phyloP scores from a whole-genome alignment of 805 yeast species.

The Cyberlindnera euphorbiae region DNA sequence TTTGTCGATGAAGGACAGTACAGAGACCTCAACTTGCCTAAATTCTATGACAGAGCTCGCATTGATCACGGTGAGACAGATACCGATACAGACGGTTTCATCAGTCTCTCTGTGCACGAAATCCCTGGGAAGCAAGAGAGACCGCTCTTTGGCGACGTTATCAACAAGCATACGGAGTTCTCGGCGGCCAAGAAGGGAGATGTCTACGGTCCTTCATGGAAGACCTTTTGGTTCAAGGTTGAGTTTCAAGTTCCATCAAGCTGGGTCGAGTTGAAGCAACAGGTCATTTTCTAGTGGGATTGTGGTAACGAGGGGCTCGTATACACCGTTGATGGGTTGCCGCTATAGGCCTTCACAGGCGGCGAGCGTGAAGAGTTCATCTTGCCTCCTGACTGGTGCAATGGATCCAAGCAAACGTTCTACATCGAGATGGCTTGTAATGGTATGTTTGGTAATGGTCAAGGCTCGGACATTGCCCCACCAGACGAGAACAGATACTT shows the following conservation, averaged over 20 bases:
- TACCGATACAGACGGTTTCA: slow-evolving; percentile 34
- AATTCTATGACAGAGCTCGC: slow-evolving; percentile 65
- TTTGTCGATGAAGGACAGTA: slow-evolving; percentile 81
- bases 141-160: slow-evolving; percentile 37
- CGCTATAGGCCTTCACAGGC: slow-evolving; percentile 80
- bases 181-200: slow-evolving; percentile 63
- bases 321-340: slow-evolving; percentile 61
- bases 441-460: slow-evolving; percentile 85
- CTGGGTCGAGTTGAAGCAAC: slow-evolving; percentile 38
- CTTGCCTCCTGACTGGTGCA: slow-evolving; percentile 53
- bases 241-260: slow-evolving; percentile 56
- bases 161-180: slow-evolving; percentile 33
- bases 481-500: slow-evolving; percentile 74
- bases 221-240: slow-evolving; percentile 89
- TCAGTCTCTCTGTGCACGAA: slow-evolving; percentile 60
- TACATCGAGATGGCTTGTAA: slow-evolving; percentile 90
- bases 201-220: slow-evolving; percentile 92
- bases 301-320: slow-evolving; percentile 82
- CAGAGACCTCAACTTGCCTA: slow-evolving; percentile 67
- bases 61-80: slow-evolving; percentile 36
- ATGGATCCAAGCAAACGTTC: slow-evolving; percentile 53
- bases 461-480: slow-evolving; percentile 54
- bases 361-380: slow-evolving; percentile 74
- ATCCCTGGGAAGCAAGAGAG: slow-evolving; percentile 57
- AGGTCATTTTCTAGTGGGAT: slow-evolving; percentile 76